phyloP scores from a whole-genome alignment of 768 basidiomycete species.

The Mycena amicta region DNA sequence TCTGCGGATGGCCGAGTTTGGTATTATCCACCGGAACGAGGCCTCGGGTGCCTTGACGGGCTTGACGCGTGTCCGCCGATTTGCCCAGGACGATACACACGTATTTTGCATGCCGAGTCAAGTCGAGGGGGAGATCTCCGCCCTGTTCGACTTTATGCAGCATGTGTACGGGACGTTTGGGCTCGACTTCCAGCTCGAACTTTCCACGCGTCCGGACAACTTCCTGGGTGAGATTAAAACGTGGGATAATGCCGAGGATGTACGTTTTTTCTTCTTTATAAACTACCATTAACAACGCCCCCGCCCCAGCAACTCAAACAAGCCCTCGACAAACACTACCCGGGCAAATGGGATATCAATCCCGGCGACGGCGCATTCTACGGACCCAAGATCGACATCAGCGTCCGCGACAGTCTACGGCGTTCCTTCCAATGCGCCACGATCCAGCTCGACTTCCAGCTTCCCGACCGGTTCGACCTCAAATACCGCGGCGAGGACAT shows the following conservation, averaged over 20 bases:
- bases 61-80: slow-evolving; percentile 88
- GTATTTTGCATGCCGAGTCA: slow-evolving; percentile 97
- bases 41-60: slow-evolving; percentile 94
- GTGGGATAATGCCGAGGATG: slow-evolving; percentile 88
- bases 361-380: slow-evolving; percentile 99
- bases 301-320: slow-evolving; percentile 71
- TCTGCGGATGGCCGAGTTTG: slow-evolving; percentile 97
- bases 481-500: slow-evolving; percentile 76
- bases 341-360: slow-evolving; percentile 90
- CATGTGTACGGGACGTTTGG: slow-evolving; percentile 93
- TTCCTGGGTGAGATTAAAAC: slow-evolving; percentile 86
- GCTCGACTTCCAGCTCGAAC: slow-evolving; percentile 89
- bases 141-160: slow-evolving; percentile 93
- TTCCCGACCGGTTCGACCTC: slow-evolving; percentile 94
- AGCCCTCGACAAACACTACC: slow-evolving; percentile 83
- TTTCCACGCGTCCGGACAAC: slow-evolving; percentile 96
- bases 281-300: no score
- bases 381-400: slow-evolving; percentile 99
- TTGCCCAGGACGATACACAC: slow-evolving; percentile 98
- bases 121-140: slow-evolving; percentile 84
- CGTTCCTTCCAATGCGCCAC: slow-evolving; percentile 98
- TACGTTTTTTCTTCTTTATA: slow-evolving; percentile 36
- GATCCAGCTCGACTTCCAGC: slow-evolving; percentile 98
- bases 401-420: slow-evolving; percentile 86
- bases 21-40: slow-evolving; percentile 95